Conservation (phyloP, 2,329 filamentous ascomycete species). For the Colletotrichum musicola region DNA sequence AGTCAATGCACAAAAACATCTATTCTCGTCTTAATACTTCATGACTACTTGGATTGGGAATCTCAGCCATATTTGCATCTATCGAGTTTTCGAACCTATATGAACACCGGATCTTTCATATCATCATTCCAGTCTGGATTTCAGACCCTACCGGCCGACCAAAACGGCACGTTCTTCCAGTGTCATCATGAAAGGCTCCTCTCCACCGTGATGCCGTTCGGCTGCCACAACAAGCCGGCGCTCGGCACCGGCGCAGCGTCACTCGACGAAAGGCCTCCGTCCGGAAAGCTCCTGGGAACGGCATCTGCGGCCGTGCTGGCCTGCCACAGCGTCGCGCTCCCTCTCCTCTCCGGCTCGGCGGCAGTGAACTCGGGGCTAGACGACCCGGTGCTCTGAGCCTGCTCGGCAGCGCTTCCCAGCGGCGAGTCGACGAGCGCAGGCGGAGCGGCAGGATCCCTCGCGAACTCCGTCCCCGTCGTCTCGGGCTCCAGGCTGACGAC, state of each 20-base stretch:
- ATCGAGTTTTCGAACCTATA: conserved; percentile 6
- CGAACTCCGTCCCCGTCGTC: neutral
- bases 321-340: conserved; percentile 32
- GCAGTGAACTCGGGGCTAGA: conserved; percentile 33
- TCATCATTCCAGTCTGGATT: neutral
- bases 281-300: conserved; percentile 26
- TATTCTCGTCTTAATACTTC: neutral
- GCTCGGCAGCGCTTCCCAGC: neutral
- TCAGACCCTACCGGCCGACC: neutral
- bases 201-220: conserved; percentile 4
- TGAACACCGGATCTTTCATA: conserved; percentile 9
- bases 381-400: neutral
- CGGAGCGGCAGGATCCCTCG: conserved; percentile 19
- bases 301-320: neutral
- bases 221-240: conserved; percentile 23
- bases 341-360: conserved; percentile 18
- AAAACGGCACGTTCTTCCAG: neutral
- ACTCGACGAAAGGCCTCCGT: conserved; percentile 9
- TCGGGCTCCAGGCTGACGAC: conserved; percentile 60
- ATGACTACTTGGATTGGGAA: conserved; percentile 3
- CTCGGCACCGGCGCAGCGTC: neutral
- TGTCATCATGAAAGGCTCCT: conserved; percentile 19
- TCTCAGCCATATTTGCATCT: neutral
- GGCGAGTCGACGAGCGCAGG: conserved; percentile 23
- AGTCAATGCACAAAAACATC: neutral